Conservation (phyloP, 371 early-diverging fungal species). For the Choanephora cucurbitarum region DNA sequence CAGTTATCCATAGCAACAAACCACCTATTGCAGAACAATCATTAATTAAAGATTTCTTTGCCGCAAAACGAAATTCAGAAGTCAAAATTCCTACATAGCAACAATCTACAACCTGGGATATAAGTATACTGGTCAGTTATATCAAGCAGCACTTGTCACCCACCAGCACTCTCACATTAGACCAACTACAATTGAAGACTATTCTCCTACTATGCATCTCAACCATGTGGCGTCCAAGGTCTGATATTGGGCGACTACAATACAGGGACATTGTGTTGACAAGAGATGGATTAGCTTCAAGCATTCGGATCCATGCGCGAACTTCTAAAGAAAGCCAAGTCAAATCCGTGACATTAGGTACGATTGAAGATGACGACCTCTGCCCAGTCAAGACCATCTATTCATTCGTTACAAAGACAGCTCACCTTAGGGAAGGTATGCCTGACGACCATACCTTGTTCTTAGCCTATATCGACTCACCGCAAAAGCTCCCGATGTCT, state of each 20-base stretch:
- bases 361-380: not conserved
- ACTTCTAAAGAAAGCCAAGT: conserved; percentile 8
- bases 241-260: conserved; percentile 5
- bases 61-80: not conserved
- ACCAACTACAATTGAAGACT: conserved; percentile 3
- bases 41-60: conserved; percentile 3
- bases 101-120: conserved; percentile 8
- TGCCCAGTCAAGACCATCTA: conserved; percentile 1
- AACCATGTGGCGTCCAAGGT: conserved; percentile 9
- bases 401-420: not conserved
- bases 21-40: not conserved
- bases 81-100: not conserved
- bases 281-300: not conserved
- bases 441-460: conserved; percentile 6
- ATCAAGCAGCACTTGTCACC: not conserved
- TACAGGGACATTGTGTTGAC: not conserved
- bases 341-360: not conserved
- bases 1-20: not conserved
- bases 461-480: not conserved
- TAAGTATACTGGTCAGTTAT: not conserved
- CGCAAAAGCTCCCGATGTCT: not conserved
- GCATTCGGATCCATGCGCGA: conserved; percentile 2
- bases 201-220: conserved; percentile 7
- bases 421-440: not conserved
- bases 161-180: not conserved